Evolutionary conservation across 345 rosid species (phyloP), one percentile per base, ranked within the genome.

Genomic region (Bruguiera parviflora): DNA sequence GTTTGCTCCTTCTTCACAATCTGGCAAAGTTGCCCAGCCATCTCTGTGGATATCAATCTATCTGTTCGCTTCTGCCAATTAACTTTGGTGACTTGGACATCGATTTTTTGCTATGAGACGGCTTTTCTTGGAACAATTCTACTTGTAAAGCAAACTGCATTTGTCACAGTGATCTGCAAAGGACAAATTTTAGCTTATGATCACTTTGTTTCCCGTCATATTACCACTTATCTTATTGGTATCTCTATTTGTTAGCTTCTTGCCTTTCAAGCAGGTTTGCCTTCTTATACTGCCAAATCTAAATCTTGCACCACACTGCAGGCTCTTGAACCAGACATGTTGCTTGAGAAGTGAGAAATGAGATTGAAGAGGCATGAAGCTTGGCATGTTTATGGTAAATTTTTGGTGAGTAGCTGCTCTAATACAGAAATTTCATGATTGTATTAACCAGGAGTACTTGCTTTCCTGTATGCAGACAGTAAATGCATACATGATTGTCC

Each of bases 291-390:
- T 92, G 67, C 86, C 98, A 64, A 90, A 92, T 75, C 88, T 95
- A 64, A 90, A 92, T 75, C 88, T 95, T 35, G 84, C 86, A 78
- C 88, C 91, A 55, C 92, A 95, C 80, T 92, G 70, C 75, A 71
- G 22, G 89, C 88, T 82, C 96, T 92, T 62, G 92, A 92, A 85
- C 92, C 96, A 27, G 97, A 90, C 78, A 76, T 90, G 87, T 79
- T 86, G 71, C 88, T 84, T 70, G 96, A 92, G 78, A 87, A 73
- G 81, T 96, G 88, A 73, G 88, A 86, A 95, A 92, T 77, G 94
- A 83, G 82, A 74, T 87, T 87, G 76, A 92, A 95, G 87, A 87
- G 89, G 81, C 83, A 84, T 66, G 98, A 95, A 81, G 98, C 96
- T 63, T 90, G 98, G 96, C 96, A 82, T 58, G 91, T 95, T 58